Percentiles rank a stretch among this genome's conserved stretches.
Conservation (phyloP, 169 alveolate genomes). For the Plasmodium malariae region DNA sequence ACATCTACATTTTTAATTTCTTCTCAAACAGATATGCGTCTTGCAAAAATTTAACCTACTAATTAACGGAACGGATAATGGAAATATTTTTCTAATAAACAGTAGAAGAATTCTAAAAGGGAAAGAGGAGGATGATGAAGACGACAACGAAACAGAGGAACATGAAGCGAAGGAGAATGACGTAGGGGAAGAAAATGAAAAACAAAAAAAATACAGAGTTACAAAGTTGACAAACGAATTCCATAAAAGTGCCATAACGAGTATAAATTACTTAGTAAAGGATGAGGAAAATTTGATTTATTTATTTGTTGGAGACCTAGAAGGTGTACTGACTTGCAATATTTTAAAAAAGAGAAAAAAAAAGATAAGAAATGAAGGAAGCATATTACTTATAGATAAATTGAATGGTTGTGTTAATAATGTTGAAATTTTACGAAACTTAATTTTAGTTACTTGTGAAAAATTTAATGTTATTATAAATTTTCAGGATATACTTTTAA, state of each 20-base stretch:
- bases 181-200: background rate
- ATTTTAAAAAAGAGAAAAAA: constrained; percentile 29
- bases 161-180: background rate
- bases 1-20: no score
- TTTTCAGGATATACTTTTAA: constrained; percentile 12
- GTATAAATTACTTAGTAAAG: constrained; percentile 32
- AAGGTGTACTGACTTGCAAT: constrained; percentile 49
- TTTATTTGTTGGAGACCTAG: constrained; percentile 60
- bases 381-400: constrained; percentile 43
- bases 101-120: constrained; percentile 5
- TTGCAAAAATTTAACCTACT: constrained; percentile 9
- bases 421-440: constrained; percentile 31
- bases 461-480: constrained; percentile 35
- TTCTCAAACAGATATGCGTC: constrained; percentile 22
- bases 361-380: background rate
- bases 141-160: no score
- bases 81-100: constrained; percentile 11
- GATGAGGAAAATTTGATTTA: constrained; percentile 8
- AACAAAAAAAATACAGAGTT: constrained; percentile 4
- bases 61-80: constrained; percentile 59
- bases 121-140: no score
- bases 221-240: background rate
- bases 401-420: constrained; percentile 40
- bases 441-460: constrained; percentile 69
- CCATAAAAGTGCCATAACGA: constrained; percentile 42